These are phyloP conservation scores for Fusarium proliferatum DNA, from an alignment of 2,329 filamentous ascomycete species.

Conservation along the genomic window DNA sequence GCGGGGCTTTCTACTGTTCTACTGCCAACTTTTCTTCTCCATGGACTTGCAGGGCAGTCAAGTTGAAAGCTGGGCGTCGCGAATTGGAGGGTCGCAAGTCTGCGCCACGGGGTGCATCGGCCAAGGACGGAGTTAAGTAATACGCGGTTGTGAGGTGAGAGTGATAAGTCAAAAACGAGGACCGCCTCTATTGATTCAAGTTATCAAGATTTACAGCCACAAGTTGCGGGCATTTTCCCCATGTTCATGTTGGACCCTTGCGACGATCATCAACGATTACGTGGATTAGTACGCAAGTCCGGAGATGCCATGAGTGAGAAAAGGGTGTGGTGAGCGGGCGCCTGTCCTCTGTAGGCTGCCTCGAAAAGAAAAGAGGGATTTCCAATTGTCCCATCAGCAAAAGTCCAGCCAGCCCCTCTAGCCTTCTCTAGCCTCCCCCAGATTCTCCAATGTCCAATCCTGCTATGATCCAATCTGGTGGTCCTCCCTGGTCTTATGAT, in stretches of 20 bases:
- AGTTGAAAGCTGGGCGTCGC: constrained; percentile 1
- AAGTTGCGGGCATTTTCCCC: constrained; percentile 3
- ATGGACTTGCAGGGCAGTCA: not conserved
- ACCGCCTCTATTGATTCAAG: constrained; percentile 9
- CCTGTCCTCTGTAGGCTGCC: constrained; percentile 2
- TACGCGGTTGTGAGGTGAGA: constrained; percentile 24
- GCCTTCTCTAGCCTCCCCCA: constrained; percentile 11
- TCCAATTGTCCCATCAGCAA: constrained; percentile 23
- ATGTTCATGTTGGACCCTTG: constrained; percentile 14
- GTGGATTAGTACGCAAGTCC: constrained; percentile 25
- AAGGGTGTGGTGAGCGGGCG: constrained; percentile 29
- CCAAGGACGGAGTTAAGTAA: constrained; percentile 17
- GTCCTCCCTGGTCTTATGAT: constrained; percentile 31
- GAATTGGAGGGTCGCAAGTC: constrained; percentile 34
- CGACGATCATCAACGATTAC: constrained; percentile 33
- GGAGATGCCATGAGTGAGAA: constrained; percentile 11
- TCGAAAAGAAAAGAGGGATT: constrained; percentile 1
- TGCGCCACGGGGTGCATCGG: constrained; percentile 34
- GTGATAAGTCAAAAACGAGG: constrained; percentile 34
- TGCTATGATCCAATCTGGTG: constrained; percentile 27
- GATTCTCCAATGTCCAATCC: constrained; percentile 22
- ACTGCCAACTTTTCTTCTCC: constrained; percentile 26
- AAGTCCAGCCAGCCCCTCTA: constrained; percentile 1
- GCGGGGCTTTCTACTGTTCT: constrained; percentile 12
- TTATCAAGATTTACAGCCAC: not conserved